These are phyloP conservation scores for Dionaea muscipula DNA, from an alignment of 179 eudicot species.

Conservation along the genomic window DNA sequence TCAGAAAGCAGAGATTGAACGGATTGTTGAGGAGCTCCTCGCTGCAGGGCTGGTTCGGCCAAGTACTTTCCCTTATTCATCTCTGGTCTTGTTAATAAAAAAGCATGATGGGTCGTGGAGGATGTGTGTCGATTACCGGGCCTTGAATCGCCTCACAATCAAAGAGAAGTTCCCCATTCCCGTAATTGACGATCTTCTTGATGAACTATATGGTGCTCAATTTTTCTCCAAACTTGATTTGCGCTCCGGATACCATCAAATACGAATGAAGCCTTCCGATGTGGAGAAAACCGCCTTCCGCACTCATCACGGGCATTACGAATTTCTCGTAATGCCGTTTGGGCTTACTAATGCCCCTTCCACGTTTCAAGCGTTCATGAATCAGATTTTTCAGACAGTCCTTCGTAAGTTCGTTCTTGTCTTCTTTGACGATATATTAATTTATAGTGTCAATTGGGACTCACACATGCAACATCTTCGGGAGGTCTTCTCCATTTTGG, in stretches of 20 bases:
- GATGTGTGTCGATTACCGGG: background rate
- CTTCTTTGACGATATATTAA: background rate
- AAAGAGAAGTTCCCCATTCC: background rate
- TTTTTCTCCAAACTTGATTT: background rate
- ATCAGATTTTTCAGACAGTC: background rate
- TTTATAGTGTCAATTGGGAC: background rate
- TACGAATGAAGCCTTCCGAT: background rate
- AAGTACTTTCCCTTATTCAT: background rate
- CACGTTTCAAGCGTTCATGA: background rate
- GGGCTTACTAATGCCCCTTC: background rate
- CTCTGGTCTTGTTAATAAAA: too few species aligned
- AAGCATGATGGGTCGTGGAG: too few species aligned
- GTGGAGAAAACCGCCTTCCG: background rate
- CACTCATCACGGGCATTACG: background rate
- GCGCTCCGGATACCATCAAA: background rate
- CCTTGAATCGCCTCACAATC: background rate
- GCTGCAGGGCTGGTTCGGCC: background rate
- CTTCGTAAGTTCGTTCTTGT: background rate
- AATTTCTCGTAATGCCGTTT: background rate
- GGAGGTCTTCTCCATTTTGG: background rate
- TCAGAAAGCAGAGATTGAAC: background rate
- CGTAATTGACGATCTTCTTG: background rate
- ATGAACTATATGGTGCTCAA: background rate
- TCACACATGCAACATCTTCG: slow-evolving; percentile 1
- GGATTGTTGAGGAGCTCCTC: background rate